A percentile compares a stretch with the other conserved stretches of the same genome.
phyloP scores from a whole-genome alignment of 129 eudicot genomes.

The Kitagawia praeruptora region DNA sequence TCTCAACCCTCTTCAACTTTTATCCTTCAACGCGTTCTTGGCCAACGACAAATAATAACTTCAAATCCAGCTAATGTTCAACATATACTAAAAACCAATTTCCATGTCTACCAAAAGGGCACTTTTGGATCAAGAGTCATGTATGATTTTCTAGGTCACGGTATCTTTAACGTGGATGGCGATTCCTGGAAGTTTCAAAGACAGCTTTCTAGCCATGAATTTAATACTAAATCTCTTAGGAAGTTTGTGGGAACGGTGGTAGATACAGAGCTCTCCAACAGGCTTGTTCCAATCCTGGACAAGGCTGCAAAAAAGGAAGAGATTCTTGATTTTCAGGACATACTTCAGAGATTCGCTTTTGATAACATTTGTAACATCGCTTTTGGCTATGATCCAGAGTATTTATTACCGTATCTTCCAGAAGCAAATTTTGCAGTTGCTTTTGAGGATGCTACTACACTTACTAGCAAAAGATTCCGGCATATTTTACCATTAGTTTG shows the following conservation, averaged over 20 bases:
- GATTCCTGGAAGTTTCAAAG: conserved; percentile 63
- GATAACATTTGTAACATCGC: conserved; percentile 69
- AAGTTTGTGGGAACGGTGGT: conserved; percentile 59
- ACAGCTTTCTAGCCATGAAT: conserved; percentile 60
- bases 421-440: conserved; percentile 46
- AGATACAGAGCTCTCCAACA: conserved; percentile 45
- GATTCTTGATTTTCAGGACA: conserved; percentile 47
- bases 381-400: conserved; percentile 69
- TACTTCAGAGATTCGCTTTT: conserved; percentile 65
- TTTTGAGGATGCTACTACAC: conserved; percentile 45
- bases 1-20: conserved; percentile 27
- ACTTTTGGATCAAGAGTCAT: neutral
- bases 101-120: conserved; percentile 46
- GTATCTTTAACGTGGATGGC: conserved; percentile 61
- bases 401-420: conserved; percentile 45
- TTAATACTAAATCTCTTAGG: conserved; percentile 55
- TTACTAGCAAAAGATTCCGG: conserved; percentile 27
- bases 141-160: conserved; percentile 57
- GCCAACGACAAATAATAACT: conserved; percentile 38
- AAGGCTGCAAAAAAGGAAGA: conserved; percentile 23
- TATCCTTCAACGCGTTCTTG: conserved; percentile 42
- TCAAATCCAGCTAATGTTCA: conserved; percentile 51
- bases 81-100: conserved; percentile 46
- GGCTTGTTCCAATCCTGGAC: conserved; percentile 46
- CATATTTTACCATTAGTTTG: conserved; percentile 33